Base-by-base conservation (phyloP, 768 basidiomycete genomes). In the Collybia sordida region DNA sequence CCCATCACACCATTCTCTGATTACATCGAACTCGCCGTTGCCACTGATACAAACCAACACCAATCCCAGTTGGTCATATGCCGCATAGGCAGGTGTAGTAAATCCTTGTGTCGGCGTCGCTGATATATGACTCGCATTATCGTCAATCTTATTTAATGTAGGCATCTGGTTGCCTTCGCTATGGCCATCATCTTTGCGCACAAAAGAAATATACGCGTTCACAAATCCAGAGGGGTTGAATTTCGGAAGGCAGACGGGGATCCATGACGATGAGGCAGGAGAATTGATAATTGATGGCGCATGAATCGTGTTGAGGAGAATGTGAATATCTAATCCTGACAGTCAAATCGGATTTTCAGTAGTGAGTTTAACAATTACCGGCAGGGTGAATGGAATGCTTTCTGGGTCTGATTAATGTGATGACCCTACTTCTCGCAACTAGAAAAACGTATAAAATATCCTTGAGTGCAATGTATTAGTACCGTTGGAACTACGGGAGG, bases 311-410 rank as follows among this genome's bases (percentile, higher is more conserved):
- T 96, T 98, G 47, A 98, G 76, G 24, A 98, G 79, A 42, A 97
- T 85, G 62, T 97, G 94, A 17, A 99, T 82, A 62, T 98, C 97
- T 85, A 63, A 17, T 25, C 24, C 9, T 34, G 9, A 18, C 23
- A 25, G 39, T 24, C 15, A 43, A 44, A 19, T 15, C 7, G 21
- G 19, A n/a, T 17, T 22, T 12, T 24, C 3, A 9, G n/a, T 8
- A 37, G 15, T 17, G 25, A 31, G 8, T 17, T 28, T 28, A 34
- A 34, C 46, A 51, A 72, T 45, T 57, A 88, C 92, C 92, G 38
- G 90, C 84, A 17, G 94, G 94, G 64, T 99, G 94, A 58, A 99
- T 93, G 0, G 93, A 94, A 61, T 98, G 96, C 61, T 90, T 95
- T 63, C 79, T 86, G 0, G 96, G 96, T 51, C 96, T 74, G 7